These are phyloP conservation scores for Lentinus brumalis DNA, from an alignment of 768 basidiomycete species.

Conservation along the genomic window DNA sequence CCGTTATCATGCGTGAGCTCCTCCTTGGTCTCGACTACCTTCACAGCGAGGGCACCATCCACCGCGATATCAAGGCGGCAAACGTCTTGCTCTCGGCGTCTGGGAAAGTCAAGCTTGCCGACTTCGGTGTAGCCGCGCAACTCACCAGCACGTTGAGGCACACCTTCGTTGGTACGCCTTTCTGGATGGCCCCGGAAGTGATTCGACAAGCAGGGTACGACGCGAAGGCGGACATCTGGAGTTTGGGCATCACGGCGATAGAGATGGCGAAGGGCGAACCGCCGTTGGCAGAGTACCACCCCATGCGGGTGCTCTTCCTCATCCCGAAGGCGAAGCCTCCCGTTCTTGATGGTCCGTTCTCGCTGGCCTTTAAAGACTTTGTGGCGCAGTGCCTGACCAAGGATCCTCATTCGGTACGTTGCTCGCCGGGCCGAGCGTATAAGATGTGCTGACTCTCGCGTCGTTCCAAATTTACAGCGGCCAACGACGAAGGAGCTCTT, in stretches of 20 bases:
- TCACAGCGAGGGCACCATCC: conserved; percentile 95
- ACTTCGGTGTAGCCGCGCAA: conserved; percentile 98
- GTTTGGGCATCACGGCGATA: conserved; percentile 95
- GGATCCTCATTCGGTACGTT: conserved; percentile 74
- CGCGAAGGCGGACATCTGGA: conserved; percentile 96
- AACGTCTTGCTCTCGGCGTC: conserved; percentile 89
- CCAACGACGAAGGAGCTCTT: conserved; percentile 91
- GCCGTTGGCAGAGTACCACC: conserved; percentile 95
- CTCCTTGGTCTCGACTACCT: conserved; percentile 93
- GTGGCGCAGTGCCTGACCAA: conserved; percentile 89
- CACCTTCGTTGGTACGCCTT: conserved; percentile 96
- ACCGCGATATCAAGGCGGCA: conserved; percentile 98
- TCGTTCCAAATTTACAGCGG: conserved; percentile 53
- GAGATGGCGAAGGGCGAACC: conserved; percentile 99
- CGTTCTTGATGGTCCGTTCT: conserved; percentile 83
- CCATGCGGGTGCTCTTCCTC: conserved; percentile 96
- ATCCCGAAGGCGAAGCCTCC: conserved; percentile 98
- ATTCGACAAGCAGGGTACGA: conserved; percentile 98
- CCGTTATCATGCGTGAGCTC: conserved; percentile 91
- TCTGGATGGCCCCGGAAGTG: conserved; percentile 99
- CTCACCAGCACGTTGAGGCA: conserved; percentile 92
- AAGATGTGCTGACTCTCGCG: neutral
- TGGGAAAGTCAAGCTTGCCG: conserved; percentile 95
- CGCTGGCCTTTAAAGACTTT: conserved; percentile 89
- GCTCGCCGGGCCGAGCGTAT: neutral